Evolutionary conservation across 2,329 filamentous ascomycete genomes (phyloP), one percentile per base, ranked within the genome.

Genomic region (Alternaria sp.): DNA sequence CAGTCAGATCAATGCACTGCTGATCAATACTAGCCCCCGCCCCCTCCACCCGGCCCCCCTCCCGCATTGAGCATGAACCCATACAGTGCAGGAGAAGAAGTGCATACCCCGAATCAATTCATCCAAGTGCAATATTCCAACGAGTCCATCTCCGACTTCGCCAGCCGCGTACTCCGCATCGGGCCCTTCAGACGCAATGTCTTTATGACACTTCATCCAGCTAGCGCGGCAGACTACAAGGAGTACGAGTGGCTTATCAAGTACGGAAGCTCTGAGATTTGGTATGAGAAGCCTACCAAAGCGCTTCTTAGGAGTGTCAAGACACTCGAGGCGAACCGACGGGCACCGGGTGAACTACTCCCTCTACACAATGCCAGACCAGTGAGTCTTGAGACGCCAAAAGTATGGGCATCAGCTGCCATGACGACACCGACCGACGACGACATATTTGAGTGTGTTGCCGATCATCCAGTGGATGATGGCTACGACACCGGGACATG

Each of bases 241-340:
- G 70, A 78, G 30, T 62, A 72, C 32, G 58, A 63, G 10, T 80
- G 77, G 77, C 59, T 79, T 4, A 23, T 80, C 1, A 62, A 73
- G 45, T 54, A 70, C 46, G 75, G 69, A 1, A 60, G 40, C 5
- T 68, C 74, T 1, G 75, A 75, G 6, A 32, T 65, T 0, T 80
- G 77, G 77, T 77, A 79, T 25, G 62, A 71, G 47, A 77, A 74
- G 54, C 76, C 76, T 0, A 61, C 43, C 7, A 66, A 59, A 23
- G 23, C 62, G 3, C 49, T 63, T 13, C 53, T 76, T 1, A 56
- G 61, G 47, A 63, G 62, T 2, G 67, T 72, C 53, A 62, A 44
- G 1, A 23, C 51, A 2, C 50, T 60, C 5, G 46, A 67, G 44
- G 43, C 21, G 7, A 55, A 58, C 12, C 57, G 64, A 8, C 43